Conservation (phyloP, 495 filamentous ascomycete species). For the Annulohypoxylon maeteangense region DNA sequence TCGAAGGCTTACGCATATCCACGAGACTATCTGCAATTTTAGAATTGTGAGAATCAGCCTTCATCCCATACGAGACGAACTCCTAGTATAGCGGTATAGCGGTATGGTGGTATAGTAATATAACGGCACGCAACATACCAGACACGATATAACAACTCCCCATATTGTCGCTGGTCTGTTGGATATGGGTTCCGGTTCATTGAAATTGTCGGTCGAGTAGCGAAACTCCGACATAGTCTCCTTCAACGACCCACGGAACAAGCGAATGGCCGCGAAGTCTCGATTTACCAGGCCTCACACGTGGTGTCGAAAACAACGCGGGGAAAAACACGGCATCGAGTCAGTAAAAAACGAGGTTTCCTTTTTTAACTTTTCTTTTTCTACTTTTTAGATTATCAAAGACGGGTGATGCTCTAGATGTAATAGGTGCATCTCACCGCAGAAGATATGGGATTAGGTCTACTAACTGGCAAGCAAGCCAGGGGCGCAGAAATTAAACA, state of each 20-base stretch:
- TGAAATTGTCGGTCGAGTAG: slow-evolving; percentile 39
- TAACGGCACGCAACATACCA: slow-evolving; percentile 33
- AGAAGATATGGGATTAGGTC: neutral
- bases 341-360: slow-evolving; percentile 2
- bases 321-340: slow-evolving; percentile 17
- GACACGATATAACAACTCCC: slow-evolving; percentile 41
- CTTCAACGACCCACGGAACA: neutral
- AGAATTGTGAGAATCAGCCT: slow-evolving; percentile 7
- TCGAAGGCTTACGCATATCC: slow-evolving; percentile 45
- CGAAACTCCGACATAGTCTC: slow-evolving; percentile 38
- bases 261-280: slow-evolving; percentile 3
- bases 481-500: slow-evolving; percentile 8
- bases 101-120: no score
- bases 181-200: slow-evolving; percentile 39
- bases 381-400: neutral
- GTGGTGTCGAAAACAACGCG: slow-evolving; percentile 7
- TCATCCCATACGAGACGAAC: neutral
- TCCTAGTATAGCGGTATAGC: no score
- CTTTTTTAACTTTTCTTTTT: neutral
- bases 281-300: slow-evolving; percentile 6
- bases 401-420: neutral
- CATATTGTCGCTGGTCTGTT: slow-evolving; percentile 42
- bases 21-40: slow-evolving; percentile 33
- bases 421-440: neutral
- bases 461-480: neutral